Evolutionary conservation across 2,329 filamentous ascomycete species (phyloP), one percentile per base, ranked within the genome.

Genomic region (Ophiognomonia clavigignenti-juglandacearum): DNA sequence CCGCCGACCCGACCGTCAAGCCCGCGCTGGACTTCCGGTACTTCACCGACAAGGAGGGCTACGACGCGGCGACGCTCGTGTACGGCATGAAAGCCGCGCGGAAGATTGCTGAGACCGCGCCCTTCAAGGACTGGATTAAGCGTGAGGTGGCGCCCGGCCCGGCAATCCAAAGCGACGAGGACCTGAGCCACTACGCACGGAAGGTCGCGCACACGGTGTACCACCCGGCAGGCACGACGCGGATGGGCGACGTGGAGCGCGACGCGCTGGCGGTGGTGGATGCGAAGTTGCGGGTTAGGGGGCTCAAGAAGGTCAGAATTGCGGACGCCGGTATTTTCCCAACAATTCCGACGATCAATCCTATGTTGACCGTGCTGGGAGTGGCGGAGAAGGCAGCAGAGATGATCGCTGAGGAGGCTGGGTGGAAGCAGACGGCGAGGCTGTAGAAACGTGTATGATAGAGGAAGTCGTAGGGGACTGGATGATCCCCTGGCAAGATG

Each of bases 251-350:
- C 59, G 68, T 86, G 5, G 65, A 64, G 47, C 77, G 71, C 44
- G 87, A 95, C 62, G 69, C 78, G 41, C 69, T 83, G 63, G 88
- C 88, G 5, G 90, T 95, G 18, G 89, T 95, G n/a, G 85, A 93
- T 61, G 75, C 77, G 22, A 73, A 84, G 61, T 68, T 95, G 53
- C 85, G 79, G 69, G 72, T 95, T 24, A 74, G 81, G 23, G 88
- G 87, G 1, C 67, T 95, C 54, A 80, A 82, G 70, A 81, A 80
- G 24, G 67, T 95, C 48, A 78, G 89, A 48, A 88, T 95, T 56
- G 88, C 88, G 1, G 89, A 95, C 64, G 89, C 89, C 0, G 88
- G 89, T 59, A 80, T 95, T 42, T 95, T 95, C 73, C 90, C 89
- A 0, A 86, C 86, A 52, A 95, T 95, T 81, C 77, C 86, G 45